phyloP scores from a whole-genome alignment of 106 monocot genomes.

The Dendrobium officinale region DNA sequence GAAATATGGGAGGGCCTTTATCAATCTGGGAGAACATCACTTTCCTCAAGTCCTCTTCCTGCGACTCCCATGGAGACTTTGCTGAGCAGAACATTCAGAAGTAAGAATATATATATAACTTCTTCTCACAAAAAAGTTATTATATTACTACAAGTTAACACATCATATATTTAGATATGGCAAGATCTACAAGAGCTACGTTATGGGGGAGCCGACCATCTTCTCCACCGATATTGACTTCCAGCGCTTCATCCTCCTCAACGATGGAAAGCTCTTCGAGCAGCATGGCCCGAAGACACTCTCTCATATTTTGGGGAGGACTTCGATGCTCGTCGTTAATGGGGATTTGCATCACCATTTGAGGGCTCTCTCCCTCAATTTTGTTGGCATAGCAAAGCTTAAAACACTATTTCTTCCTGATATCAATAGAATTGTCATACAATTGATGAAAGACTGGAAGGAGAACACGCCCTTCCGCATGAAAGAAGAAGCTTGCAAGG shows the following conservation, averaged over 20 bases:
- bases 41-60: not conserved
- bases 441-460: not conserved
- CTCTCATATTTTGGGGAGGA: not conserved
- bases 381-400: not conserved
- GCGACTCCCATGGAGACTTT: not conserved
- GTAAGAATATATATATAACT: not conserved
- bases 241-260: not conserved
- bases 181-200: not conserved
- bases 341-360: not conserved
- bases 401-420: not conserved
- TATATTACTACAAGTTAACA: not conserved
- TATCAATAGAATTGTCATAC: not conserved
- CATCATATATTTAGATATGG: not conserved
- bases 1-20: not conserved
- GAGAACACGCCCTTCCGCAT: not conserved
- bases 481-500: slow-evolving; percentile 2
- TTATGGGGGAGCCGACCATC: not conserved
- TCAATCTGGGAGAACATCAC: not conserved
- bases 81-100: not conserved
- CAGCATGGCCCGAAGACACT: not conserved
- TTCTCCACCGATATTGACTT: not conserved
- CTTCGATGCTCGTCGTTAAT: not conserved
- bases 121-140: not conserved
- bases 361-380: not conserved
- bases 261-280: slow-evolving; percentile 4